Percentiles rank a stretch among this genome's conserved stretches.
Evolutionary conservation across 2,329 filamentous ascomycete species (phyloP).

Genomic region (Huntiella savannae): DNA sequence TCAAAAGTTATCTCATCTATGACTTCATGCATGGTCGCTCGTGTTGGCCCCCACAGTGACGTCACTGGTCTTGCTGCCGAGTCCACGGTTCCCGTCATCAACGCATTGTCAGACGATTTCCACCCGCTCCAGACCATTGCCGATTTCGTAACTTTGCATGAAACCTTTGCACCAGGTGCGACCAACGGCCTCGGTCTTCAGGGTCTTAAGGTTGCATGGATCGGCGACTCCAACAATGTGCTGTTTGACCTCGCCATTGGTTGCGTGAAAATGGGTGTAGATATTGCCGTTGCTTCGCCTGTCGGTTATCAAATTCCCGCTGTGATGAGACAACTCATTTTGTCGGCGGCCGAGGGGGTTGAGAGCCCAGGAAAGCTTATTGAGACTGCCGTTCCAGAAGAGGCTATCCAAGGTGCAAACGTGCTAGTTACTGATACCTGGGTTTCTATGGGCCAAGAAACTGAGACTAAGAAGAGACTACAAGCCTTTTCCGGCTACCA

Average conservation of each 20-base stretch:
- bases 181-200: slow-evolving; percentile 43
- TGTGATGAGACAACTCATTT: slow-evolving; percentile 55
- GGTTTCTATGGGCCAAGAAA: slow-evolving; percentile 96
- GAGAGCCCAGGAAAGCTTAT: slow-evolving; percentile 43
- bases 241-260: slow-evolving; percentile 83
- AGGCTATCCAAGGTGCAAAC: slow-evolving; percentile 70
- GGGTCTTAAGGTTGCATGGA: slow-evolving; percentile 83
- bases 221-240: slow-evolving; percentile 94
- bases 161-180: slow-evolving; percentile 36
- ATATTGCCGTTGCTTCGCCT: slow-evolving; percentile 75
- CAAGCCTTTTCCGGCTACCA: slow-evolving; percentile 79
- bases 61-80: slow-evolving; percentile 50
- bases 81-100: slow-evolving; percentile 66
- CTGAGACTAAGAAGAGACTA: slow-evolving; percentile 57
- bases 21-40: slow-evolving; percentile 66
- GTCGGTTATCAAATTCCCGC: slow-evolving; percentile 64
- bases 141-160: slow-evolving; percentile 79
- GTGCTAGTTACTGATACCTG: slow-evolving; percentile 92
- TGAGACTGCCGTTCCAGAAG: slow-evolving; percentile 65
- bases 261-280: slow-evolving; percentile 68
- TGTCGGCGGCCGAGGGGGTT: slow-evolving; percentile 37
- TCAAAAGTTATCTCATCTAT: slow-evolving; percentile 85
- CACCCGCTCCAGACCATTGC: slow-evolving; percentile 90
- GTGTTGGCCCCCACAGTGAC: slow-evolving; percentile 60
- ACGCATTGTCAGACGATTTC: slow-evolving; percentile 73